These are phyloP conservation scores for Exophiala sideris DNA, from an alignment of 2,329 filamentous ascomycete species.

Conservation along the genomic window DNA sequence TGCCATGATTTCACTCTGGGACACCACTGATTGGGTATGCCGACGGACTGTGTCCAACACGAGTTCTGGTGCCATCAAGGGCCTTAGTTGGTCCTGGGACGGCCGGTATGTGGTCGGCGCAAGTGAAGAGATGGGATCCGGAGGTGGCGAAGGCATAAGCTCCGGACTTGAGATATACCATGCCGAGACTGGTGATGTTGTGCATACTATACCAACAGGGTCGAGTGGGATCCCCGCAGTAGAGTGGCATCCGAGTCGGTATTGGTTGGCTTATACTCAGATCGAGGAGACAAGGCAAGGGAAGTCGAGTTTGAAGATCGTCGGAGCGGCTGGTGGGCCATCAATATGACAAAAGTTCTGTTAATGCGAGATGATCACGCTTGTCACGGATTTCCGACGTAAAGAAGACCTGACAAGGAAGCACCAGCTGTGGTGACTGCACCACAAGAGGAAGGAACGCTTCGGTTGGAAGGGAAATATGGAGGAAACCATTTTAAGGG, in stretches of 20 bases:
- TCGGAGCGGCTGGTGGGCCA: slow-evolving; percentile 43
- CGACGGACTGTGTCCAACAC: slow-evolving; percentile 45
- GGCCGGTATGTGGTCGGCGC: slow-evolving; percentile 48
- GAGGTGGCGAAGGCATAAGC: slow-evolving; percentile 31
- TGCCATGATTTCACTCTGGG: slow-evolving; percentile 50
- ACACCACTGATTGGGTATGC: slow-evolving; percentile 51
- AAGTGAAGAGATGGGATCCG: slow-evolving; percentile 45
- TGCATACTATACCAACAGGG: slow-evolving; percentile 44
- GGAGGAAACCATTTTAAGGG: too few relatives aligned
- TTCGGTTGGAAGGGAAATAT: too few relatives aligned
- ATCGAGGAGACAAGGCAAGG: slow-evolving; percentile 38
- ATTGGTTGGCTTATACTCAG: slow-evolving; percentile 49
- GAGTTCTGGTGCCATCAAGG: slow-evolving; percentile 44
- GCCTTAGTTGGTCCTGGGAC: slow-evolving; percentile 51
- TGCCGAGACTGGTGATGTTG: slow-evolving; percentile 48
- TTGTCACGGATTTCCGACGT: too few relatives aligned
- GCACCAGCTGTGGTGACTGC: too few relatives aligned
- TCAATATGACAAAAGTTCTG: slow-evolving; percentile 14
- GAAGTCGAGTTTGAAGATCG: slow-evolving; percentile 45
- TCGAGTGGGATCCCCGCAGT: slow-evolving; percentile 44
- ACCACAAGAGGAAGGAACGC: too few relatives aligned
- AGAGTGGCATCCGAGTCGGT: slow-evolving; percentile 49
- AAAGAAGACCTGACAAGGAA: too few relatives aligned
- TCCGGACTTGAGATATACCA: slow-evolving; percentile 49
- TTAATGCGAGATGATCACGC: background rate